phyloP scores from a whole-genome alignment of 768 basidiomycete genomes.

The Pisolithus sp. region DNA sequence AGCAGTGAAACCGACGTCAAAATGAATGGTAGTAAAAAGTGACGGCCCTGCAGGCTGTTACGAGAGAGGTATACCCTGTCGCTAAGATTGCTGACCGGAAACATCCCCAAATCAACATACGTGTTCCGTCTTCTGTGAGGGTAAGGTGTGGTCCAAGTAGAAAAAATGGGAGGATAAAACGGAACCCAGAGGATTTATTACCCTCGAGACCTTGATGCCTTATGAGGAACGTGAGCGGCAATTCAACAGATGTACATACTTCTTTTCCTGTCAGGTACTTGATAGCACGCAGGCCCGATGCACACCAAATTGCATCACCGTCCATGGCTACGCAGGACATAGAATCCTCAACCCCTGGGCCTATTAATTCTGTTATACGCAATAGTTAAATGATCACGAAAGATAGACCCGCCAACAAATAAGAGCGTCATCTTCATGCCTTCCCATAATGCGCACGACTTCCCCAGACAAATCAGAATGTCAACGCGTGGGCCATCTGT shows the following conservation, averaged over 20 bases:
- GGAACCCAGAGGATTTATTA: slow-evolving; percentile 60
- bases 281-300: slow-evolving; percentile 59
- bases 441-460: slow-evolving; percentile 94
- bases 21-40: slow-evolving; percentile 55
- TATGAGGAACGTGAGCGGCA: slow-evolving; percentile 3
- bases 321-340: slow-evolving; percentile 79
- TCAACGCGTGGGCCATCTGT: slow-evolving; percentile 79
- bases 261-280: slow-evolving; percentile 89
- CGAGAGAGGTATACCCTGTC: not conserved
- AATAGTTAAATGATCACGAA: not conserved
- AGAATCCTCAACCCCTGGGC: slow-evolving; percentile 69
- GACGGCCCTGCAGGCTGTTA: slow-evolving; percentile 14
- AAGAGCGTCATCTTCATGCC: slow-evolving; percentile 87
- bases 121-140: slow-evolving; percentile 69
- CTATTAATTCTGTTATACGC: slow-evolving; percentile 34
- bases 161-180: slow-evolving; percentile 55
- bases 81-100: slow-evolving; percentile 41
- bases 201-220: slow-evolving; percentile 38
- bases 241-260: slow-evolving; percentile 33
- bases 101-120: slow-evolving; percentile 77
- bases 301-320: slow-evolving; percentile 79
- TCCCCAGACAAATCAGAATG: slow-evolving; percentile 81
- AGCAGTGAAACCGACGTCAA: slow-evolving; percentile 83
- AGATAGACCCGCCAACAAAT: slow-evolving; percentile 72
- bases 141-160: slow-evolving; percentile 79